Percentiles rank a stretch among this genome's conserved stretches.
These are phyloP conservation scores for Pyrenochaeta sp. DNA, from an alignment of 2,329 filamentous ascomycete species.

Conservation along the genomic window DNA sequence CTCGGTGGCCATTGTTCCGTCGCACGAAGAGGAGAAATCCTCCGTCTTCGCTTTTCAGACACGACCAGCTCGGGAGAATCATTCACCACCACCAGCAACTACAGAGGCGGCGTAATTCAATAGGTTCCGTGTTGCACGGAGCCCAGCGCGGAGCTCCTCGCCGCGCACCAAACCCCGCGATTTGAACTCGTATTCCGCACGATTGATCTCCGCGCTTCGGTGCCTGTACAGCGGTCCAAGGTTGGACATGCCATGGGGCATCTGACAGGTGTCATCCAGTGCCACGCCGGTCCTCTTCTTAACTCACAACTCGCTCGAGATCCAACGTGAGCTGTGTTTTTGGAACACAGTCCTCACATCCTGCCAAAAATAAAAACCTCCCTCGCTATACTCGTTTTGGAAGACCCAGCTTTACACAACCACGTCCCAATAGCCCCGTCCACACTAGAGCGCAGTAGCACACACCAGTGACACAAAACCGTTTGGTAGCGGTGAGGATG, in stretches of 20 bases:
- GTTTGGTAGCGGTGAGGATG: neutral
- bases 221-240: neutral
- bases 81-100: neutral
- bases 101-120: no score
- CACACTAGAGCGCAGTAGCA: neutral
- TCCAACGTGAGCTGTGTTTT: neutral
- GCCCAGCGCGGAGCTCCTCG: no score
- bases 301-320: neutral
- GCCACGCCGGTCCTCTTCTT: neutral
- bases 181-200: neutral
- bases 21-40: neutral
- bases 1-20: slow-evolving; percentile 3
- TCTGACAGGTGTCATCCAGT: slow-evolving; percentile 2
- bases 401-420: neutral
- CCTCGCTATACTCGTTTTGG: no score
- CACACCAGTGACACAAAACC: neutral
- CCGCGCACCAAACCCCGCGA: neutral
- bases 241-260: neutral
- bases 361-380: no score
- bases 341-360: no score
- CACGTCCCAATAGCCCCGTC: neutral
- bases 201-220: neutral
- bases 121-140: no score
- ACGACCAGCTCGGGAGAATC: neutral
- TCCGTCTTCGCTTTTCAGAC: neutral